Conservation (phyloP, 768 basidiomycete species). For the Glaciozyma martinii region DNA sequence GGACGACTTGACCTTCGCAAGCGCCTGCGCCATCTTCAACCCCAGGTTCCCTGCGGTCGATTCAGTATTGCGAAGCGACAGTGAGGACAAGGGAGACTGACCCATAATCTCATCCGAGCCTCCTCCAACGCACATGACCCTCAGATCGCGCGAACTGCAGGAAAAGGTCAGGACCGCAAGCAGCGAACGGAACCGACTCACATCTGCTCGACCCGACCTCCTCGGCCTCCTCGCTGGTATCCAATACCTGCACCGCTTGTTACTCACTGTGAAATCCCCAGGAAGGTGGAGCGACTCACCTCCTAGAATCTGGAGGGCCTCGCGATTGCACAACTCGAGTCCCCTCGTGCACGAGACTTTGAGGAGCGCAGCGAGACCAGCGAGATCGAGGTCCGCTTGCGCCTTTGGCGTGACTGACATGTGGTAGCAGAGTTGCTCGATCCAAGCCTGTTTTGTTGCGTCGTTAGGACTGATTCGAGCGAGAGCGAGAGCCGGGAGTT, state of each 20-base stretch:
- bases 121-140: slow-evolving; percentile 4
- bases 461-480: no score
- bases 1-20: no score
- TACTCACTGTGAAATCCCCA: no score
- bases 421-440: slow-evolving; percentile 3
- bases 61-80: no score
- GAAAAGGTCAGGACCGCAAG: not conserved
- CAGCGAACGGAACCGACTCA: not conserved
- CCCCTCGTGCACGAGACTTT: slow-evolving; percentile 4
- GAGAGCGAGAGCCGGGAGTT: no score
- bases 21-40: not conserved
- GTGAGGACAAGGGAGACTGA: not conserved
- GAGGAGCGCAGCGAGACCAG: not conserved
- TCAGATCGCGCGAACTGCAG: not conserved
- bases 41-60: no score
- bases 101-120: slow-evolving; percentile 2
- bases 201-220: slow-evolving; percentile 7
- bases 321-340: slow-evolving; percentile 2
- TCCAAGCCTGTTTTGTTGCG: not conserved
- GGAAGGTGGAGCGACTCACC: not conserved
- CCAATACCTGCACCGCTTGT: not conserved
- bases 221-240: slow-evolving; percentile 1
- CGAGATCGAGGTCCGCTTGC: slow-evolving; percentile 1
- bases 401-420: not conserved
- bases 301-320: slow-evolving; percentile 5